Percentiles rank a stretch among this genome's conserved stretches.
phyloP scores from a whole-genome alignment of 805 yeast genomes.

The Yamadazyma sp. region DNA sequence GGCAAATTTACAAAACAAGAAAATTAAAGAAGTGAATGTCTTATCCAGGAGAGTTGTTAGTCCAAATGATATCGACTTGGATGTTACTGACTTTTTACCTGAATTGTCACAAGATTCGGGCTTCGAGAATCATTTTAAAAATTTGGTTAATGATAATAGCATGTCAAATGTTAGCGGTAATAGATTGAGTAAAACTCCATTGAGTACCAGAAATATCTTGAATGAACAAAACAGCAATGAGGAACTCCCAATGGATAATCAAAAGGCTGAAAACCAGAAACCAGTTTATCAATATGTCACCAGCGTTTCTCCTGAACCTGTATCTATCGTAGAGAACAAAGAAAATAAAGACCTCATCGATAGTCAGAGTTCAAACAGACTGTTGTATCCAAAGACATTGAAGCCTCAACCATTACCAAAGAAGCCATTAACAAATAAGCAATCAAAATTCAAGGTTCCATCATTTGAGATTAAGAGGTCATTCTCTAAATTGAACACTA shows the following conservation, averaged over 20 bases:
- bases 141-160: slow-evolving; percentile 12
- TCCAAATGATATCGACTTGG: slow-evolving; percentile 40
- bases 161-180: slow-evolving; percentile 15
- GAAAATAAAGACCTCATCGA: neutral
- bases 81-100: slow-evolving; percentile 43
- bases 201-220: slow-evolving; percentile 29
- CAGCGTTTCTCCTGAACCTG: neutral
- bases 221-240: slow-evolving; percentile 17
- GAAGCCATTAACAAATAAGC: slow-evolving; percentile 10
- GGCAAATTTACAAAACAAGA: slow-evolving; percentile 23
- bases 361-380: neutral
- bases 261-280: too few species aligned
- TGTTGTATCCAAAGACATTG: slow-evolving; percentile 1
- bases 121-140: slow-evolving; percentile 42
- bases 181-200: slow-evolving; percentile 22
- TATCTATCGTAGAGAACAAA: slow-evolving; percentile 1
- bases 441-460: slow-evolving; percentile 38
- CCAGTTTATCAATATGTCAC: neutral
- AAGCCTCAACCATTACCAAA: slow-evolving; percentile 3
- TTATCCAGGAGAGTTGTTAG: slow-evolving; percentile 41
- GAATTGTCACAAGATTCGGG: slow-evolving; percentile 49
- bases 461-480: slow-evolving; percentile 41
- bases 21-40: slow-evolving; percentile 40
- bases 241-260: too few species aligned
- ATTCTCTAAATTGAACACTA: slow-evolving; percentile 30